Base-by-base conservation (phyloP, 805 yeast genomes). In the Starmerella tilneyi region DNA sequence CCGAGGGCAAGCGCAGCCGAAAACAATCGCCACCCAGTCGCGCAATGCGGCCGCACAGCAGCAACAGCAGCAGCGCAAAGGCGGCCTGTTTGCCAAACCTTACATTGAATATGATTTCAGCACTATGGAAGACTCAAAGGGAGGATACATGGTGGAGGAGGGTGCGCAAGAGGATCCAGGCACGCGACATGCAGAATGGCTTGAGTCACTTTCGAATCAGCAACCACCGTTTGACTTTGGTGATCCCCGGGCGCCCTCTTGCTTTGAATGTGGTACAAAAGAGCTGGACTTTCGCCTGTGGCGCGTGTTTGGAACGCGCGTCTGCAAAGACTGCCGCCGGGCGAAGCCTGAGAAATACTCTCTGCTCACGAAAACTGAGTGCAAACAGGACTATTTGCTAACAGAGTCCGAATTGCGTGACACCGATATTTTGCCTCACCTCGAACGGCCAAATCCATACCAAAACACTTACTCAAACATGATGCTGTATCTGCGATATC, bases 371-470 rank as follows among this genome's bases (percentile, higher is more conserved):
- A 92, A 92, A 64, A 92, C 99, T 0, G 99, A 92, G 63, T 86
- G 96, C 62, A 75, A 78, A 32, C 89, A 83, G 55, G 99, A 92
- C 64, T 92, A 92, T 61, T 72, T 92, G 33, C 62, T 92, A 23
- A 92, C 99, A 0, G 98, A 92, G 40, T 92, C 96, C 0, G 98
- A 92, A 60, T 69, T 92, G 34, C 72, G 75, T 43, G 98, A 92
- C 60, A 64, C 63, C 5, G 68, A 62, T 2, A 63, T 88, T 20
- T 68, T 92, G 48, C 81, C 81, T 9, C 75, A 92, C 50, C 66
- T 89, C 49, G 94, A 86, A 51, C 84, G 88, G 55, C 85, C 95
- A 2, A 92, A 92, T 59, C 99, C 99, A 0, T 95, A 92, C 62
- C 85, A 88, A 34, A 78, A 78, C 2, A 81, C 85, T 0, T 92